Percentiles rank a stretch among this genome's conserved stretches.
These are phyloP conservation scores for Aegilops tauschii DNA, from an alignment of 176 grass and related monocot genomes.

Conservation along the genomic window DNA sequence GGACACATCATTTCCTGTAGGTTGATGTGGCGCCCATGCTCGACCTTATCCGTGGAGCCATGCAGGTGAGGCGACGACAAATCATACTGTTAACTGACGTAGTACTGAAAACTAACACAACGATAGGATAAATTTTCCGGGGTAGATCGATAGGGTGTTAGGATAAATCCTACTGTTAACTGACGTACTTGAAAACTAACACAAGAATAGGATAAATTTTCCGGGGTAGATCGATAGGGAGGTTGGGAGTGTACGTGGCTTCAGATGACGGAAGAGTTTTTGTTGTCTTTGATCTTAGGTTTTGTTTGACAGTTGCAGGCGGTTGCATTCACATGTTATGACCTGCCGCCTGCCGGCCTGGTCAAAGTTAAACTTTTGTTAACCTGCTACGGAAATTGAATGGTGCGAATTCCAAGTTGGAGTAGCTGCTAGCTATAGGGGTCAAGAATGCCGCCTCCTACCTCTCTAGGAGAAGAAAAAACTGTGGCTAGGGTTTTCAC, in stretches of 20 bases:
- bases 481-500: no score
- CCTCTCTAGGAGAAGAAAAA: no score
- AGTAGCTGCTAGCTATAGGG: background rate
- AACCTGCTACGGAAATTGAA: background rate
- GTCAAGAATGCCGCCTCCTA: no score
- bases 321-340: constrained; percentile 25
- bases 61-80: background rate
- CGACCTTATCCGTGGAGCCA: constrained; percentile 1
- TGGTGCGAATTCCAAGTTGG: background rate
- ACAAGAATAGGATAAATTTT: background rate
- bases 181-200: background rate
- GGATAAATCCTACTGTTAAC: no score
- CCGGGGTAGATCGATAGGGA: background rate
- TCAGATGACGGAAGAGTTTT: background rate
- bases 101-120: background rate
- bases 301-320: constrained; percentile 13
- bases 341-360: background rate
- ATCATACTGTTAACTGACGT: constrained; percentile 4
- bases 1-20: background rate
- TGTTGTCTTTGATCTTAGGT: background rate
- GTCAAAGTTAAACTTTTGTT: background rate
- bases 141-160: background rate
- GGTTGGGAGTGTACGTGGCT: background rate
- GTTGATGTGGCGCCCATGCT: background rate
- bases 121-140: background rate